phyloP scores from a whole-genome alignment of 139 green algal species.

The Chlorella sp. region DNA sequence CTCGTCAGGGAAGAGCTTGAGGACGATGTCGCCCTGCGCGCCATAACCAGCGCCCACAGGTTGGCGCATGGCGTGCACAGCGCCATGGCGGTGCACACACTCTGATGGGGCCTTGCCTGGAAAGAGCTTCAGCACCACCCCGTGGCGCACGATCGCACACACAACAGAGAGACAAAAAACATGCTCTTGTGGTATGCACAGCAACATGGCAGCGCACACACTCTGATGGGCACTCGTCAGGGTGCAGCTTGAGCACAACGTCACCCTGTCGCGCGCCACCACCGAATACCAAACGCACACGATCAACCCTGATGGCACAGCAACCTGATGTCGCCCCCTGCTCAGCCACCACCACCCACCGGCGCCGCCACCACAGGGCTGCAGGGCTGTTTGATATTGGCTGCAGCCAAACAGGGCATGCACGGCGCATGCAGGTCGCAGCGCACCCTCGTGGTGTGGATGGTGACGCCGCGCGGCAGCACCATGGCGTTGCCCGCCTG shows the following conservation, averaged over 20 bases:
- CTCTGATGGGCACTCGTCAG: slow-evolving; percentile 95
- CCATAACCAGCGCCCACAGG: neutral
- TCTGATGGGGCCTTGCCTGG: no score
- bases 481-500: slow-evolving; percentile 13
- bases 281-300: no score
- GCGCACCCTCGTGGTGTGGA: slow-evolving; percentile 81
- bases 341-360: no score
- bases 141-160: no score
- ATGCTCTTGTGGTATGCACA: neutral
- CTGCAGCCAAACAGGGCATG: neutral
- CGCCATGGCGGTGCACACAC: no score
- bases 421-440: no score
- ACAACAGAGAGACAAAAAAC: neutral
- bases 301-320: neutral
- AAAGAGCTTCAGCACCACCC: no score
- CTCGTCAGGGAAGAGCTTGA: slow-evolving; percentile 92
- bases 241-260: slow-evolving; percentile 89
- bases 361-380: no score
- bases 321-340: neutral
- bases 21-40: slow-evolving; percentile 70
- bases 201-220: neutral
- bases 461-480: slow-evolving; percentile 60
- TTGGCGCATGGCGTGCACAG: no score
- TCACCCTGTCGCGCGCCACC: slow-evolving; percentile 70
- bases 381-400: no score